Conservation (phyloP, 2,329 filamentous ascomycete genomes). For the Phyllosticta citrichinensis region DNA sequence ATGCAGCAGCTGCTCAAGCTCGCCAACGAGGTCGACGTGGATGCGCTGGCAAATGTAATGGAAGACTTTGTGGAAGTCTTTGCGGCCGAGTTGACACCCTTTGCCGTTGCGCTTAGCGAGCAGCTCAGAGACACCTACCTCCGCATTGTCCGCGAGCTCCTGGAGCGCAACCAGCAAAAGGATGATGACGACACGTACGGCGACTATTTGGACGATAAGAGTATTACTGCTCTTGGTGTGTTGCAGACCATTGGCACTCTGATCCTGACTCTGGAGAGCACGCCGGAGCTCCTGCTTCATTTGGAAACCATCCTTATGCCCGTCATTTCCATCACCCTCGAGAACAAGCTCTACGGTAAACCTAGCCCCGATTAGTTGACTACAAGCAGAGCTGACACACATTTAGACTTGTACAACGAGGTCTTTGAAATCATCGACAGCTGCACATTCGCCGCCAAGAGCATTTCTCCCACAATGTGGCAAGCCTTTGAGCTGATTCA, state of each 20-base stretch:
- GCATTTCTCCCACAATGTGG: conserved; percentile 96
- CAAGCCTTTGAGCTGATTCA: conserved; percentile 95
- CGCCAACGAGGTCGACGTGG: conserved; percentile 95
- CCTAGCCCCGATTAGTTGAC: neutral
- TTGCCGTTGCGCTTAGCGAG: conserved; percentile 90
- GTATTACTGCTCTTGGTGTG: conserved; percentile 91
- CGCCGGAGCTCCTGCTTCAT: conserved; percentile 86
- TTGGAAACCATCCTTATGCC: conserved; percentile 96
- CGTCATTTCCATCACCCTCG: conserved; percentile 87
- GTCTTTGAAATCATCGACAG: conserved; percentile 99
- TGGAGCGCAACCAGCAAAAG: conserved; percentile 72
- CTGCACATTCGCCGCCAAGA: conserved; percentile 95
- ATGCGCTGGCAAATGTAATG: conserved; percentile 97
- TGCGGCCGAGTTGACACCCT: conserved; percentile 90
- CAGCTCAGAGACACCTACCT: conserved; percentile 94
- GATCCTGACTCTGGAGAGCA: conserved; percentile 93
- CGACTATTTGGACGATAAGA: conserved; percentile 95
- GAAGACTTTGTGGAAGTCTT: conserved; percentile 99
- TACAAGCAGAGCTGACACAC: conserved; percentile 13
- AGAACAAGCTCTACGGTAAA: conserved; percentile 90
- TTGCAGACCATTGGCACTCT: conserved; percentile 95
- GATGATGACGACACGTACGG: conserved; percentile 70
- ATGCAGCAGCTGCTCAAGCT: conserved; percentile 98
- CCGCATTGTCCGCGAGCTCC: conserved; percentile 79
- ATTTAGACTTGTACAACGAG: conserved; percentile 82